These are phyloP conservation scores for Anastatica hierochuntica DNA, from an alignment of 345 rosid species.

Conservation along the genomic window DNA sequence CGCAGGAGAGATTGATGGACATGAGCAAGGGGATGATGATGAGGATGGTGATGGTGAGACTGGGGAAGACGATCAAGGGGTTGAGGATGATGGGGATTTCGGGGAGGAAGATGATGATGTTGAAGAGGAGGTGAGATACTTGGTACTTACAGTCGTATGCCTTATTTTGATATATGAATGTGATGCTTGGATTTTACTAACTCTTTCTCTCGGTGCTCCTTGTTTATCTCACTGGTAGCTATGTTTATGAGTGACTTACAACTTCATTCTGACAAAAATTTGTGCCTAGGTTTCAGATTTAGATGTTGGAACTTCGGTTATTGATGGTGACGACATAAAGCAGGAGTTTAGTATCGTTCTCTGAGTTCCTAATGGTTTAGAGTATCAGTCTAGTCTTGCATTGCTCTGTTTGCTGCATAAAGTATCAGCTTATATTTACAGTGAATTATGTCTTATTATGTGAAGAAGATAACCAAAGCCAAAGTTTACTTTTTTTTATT, in stretches of 20 bases:
- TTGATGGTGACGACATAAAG: no score
- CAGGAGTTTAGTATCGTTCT: background rate
- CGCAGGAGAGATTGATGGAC: slow-evolving; percentile 69
- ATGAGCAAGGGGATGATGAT: slow-evolving; percentile 64
- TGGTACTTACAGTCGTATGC: background rate
- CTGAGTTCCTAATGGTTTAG: background rate
- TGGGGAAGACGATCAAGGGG: slow-evolving; percentile 46
- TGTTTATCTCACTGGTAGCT: background rate
- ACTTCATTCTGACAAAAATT: no score
- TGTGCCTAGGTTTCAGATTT: no score
- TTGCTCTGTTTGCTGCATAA: background rate
- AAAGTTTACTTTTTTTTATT: background rate
- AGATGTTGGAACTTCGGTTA: no score
- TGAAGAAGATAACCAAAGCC: background rate
- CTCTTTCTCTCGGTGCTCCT: background rate
- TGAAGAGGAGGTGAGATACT: slow-evolving; percentile 57
- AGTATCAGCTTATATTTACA: background rate
- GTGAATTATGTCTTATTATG: background rate
- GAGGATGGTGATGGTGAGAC: slow-evolving; percentile 56
- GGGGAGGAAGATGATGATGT: slow-evolving; percentile 36
- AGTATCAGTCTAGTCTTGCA: background rate
- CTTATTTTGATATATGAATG: background rate
- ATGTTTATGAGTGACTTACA: background rate
- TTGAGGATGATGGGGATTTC: slow-evolving; percentile 35
- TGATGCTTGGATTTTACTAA: background rate